Evolutionary conservation across 257 asterid species (phyloP), one percentile per base, ranked within the genome.

Genomic region (Craterostigma plantagineum): DNA sequence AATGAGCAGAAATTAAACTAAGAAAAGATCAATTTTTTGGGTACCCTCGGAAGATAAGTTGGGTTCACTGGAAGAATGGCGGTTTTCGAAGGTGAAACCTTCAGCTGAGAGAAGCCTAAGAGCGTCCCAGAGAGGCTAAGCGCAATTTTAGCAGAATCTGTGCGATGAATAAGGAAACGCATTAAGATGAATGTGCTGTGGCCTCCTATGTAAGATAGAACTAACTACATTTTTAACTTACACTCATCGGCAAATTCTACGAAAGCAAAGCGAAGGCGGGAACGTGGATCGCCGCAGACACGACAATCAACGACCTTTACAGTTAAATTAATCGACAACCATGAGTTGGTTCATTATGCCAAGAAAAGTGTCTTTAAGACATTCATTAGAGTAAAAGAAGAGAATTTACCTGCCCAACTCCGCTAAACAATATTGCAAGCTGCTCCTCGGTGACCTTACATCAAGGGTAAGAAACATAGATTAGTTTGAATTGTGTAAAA

Each of bases 241-340:
- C 98, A 74, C 51, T 87, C 98, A 54, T 79, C 83, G 58, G 81
- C 61, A 67, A 87, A 87, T 66, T 87, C 98, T 33, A 87, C 98
- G 55, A 87, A 87, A 36, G 98, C 98, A 58, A 87, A 87, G 60
- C 95, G 98, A 49, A 79, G 95, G 53, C 87, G 92, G 54, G 98
- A 87, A 66, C 79, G 93, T 18, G 95, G 93, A 57, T 87, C 98
- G 18, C 98, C 98, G 60, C 98, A 87, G 48, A 87, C 91, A 47
- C 98, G 84, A 36, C 98, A 87, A 65, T 87, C 98, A 63, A 79
- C 76, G 68, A 87, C 95, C 98, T 87, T n/a, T n/a, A n/a, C n/a
- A n/a, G n/a, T 23, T 43, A 7, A 54, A 50, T 42, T 16, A 23
- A 48, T 18, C 34, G 59, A 16, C 41, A n/a, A n/a, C n/a, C n/a